Base-by-base conservation (phyloP, 768 basidiomycete species). In the Mycena crocata region DNA sequence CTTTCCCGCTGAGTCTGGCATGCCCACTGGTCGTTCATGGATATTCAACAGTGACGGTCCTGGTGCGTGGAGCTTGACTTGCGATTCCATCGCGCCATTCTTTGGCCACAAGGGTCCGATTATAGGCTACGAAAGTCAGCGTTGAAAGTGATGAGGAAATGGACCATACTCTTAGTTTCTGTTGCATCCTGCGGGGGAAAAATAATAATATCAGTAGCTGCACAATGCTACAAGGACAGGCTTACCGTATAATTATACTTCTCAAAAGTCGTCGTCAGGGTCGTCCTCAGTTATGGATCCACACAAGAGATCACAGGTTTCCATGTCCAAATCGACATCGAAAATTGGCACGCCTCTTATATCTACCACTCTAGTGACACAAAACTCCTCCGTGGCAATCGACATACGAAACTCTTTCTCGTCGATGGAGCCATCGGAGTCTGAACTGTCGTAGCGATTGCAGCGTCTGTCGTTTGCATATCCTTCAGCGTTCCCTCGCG, bases 271-370 rank as follows among this genome's bases (percentile, higher is more conserved):
- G 15, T 31, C 21, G 13, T 61, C 50, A 1, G 60, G 50, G 14
- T 28, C 51, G 5, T 26, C 1, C n/a, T 34, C 31, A 6, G 42
- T 44, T 6, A 62, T 44, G 12, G 39, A 21, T 2, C 60, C 50
- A 31, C 46, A 32, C 7, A 61, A 15, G 7, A 60, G 23, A 28
- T 45, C 31, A 10, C 8, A 2, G 17, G 34, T 21, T 12, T 62
- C 21, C 14, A 62, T 30, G 6, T 35, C 51, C 12, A 45, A 2
- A 3, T 45, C 30, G 23, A 62, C 51, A 7, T 32, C 21, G 30
- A 62, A n/a, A n/a, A n/a, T 14, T 5, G 60, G 60, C 50, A 62
- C 35, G 60, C 60, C 60, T 12, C 40, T 13, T 19, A 62, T 5
- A 21, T 62, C 51, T 23, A 62, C 17, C 3, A 46, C 39, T 28